phyloP scores from a whole-genome alignment of 805 yeast genomes.

The Zygosaccharomyces siamensis region DNA sequence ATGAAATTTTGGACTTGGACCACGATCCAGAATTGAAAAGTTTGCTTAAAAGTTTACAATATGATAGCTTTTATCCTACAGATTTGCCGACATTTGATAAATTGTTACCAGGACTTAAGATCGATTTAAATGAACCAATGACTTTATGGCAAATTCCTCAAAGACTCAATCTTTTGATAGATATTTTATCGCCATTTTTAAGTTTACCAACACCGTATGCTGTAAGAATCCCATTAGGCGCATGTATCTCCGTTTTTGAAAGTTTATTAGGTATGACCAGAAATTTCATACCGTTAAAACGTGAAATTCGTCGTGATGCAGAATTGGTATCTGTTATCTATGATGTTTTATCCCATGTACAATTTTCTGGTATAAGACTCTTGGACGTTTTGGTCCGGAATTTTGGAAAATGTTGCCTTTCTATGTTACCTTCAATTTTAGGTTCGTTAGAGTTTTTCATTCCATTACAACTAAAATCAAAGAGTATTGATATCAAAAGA shows the following conservation, averaged over 20 bases:
- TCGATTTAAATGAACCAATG: conserved; percentile 56
- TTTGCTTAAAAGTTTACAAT: conserved; percentile 41
- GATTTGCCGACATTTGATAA: conserved; percentile 11
- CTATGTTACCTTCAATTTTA: conserved; percentile 48
- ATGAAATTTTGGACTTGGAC: conserved; percentile 51
- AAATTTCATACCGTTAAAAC: conserved; percentile 50
- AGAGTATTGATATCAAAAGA: conserved; percentile 39
- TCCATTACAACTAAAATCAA: conserved; percentile 45
- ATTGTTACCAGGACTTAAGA: conserved; percentile 45
- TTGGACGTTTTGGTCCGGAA: conserved; percentile 30
- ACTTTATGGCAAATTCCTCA: conserved; percentile 48
- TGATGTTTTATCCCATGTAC: conserved; percentile 42
- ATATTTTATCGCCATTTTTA: conserved; percentile 43
- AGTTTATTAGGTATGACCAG: conserved; percentile 51
- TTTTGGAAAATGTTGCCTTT: conserved; percentile 37
- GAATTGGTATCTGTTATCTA: conserved; percentile 43
- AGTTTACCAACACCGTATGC: conserved; percentile 51
- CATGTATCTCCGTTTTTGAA: conserved; percentile 48
- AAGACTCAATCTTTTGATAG: conserved; percentile 45
- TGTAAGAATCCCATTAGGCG: conserved; percentile 60
- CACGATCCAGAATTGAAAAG: conserved; percentile 49
- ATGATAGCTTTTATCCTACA: conserved; percentile 17
- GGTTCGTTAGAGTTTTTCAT: conserved; percentile 53
- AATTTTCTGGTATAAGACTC: conserved; percentile 42
- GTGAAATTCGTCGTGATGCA: conserved; percentile 53